A percentile compares a stretch with the other conserved stretches of the same genome.
Conservation (phyloP, 768 basidiomycete species). For the Mycena epipterygia region DNA sequence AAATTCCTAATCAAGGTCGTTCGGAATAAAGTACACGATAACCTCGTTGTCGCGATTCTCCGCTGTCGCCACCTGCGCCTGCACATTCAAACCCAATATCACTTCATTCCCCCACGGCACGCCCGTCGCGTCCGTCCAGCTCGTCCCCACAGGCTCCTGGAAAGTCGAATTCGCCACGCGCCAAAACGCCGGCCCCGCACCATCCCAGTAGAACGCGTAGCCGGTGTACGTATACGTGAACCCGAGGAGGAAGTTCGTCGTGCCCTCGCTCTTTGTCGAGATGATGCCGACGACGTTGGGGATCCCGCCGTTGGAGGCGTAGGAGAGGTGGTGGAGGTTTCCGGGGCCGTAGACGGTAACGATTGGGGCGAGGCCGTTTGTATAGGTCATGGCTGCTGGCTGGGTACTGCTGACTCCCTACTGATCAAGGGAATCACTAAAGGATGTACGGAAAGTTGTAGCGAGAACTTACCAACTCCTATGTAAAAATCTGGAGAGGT, state of each 20-base stretch:
- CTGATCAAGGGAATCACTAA: too few species aligned
- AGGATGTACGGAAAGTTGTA: too few species aligned
- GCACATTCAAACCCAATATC: neutral
- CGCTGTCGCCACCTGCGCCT: neutral
- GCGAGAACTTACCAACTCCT: too few species aligned
- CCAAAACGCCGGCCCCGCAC: constrained; percentile 12
- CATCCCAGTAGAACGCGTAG: constrained; percentile 27
- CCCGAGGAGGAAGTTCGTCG: constrained; percentile 16
- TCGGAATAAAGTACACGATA: neutral
- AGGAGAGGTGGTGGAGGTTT: constrained; percentile 23
- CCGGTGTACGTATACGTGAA: constrained; percentile 19
- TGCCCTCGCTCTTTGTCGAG: neutral
- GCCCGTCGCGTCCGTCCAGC: constrained; percentile 21
- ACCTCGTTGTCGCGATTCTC: constrained; percentile 9
- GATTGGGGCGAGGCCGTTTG: constrained; percentile 15
- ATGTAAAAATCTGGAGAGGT: too few species aligned
- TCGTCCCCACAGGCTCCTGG: constrained; percentile 17
- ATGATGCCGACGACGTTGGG: constrained; percentile 10
- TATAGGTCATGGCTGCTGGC: too few species aligned
- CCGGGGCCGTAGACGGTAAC: constrained; percentile 20
- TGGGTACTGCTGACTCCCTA: too few species aligned
- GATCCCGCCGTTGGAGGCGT: constrained; percentile 8
- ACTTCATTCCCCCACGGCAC: constrained; percentile 19
- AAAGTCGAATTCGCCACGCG: neutral
- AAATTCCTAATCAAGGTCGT: constrained; percentile 16